These are phyloP conservation scores for Bruguiera hainesii DNA, from an alignment of 441 rosid species.

Conservation along the genomic window DNA sequence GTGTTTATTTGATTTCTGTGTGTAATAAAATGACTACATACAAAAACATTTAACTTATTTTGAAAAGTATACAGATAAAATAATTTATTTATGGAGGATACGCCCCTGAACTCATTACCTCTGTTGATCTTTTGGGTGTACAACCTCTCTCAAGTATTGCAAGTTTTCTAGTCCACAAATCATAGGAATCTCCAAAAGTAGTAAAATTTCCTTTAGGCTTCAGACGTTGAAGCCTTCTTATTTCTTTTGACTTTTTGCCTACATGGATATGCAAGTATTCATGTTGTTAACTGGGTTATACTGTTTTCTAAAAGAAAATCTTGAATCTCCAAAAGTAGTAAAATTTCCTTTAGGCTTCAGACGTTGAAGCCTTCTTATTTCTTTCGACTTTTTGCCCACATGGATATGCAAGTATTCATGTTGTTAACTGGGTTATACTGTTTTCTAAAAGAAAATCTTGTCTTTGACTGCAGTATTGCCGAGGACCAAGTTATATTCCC, in stretches of 20 bases:
- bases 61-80: too few species aligned
- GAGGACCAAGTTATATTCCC: conserved; percentile 84
- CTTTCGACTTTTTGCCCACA: conserved; percentile 1
- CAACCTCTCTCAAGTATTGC: too few species aligned
- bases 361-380: neutral
- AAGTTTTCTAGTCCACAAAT: neutral
- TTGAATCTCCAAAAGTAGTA: neutral
- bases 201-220: neutral
- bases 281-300: neutral
- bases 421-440: neutral
- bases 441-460: neutral
- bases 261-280: neutral
- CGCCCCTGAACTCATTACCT: too few species aligned
- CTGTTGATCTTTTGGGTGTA: too few species aligned
- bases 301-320: neutral
- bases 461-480: conserved; percentile 56
- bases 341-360: neutral
- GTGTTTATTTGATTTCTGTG: neutral
- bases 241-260: conserved; percentile 6
- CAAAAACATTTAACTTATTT: neutral
- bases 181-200: neutral
- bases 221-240: neutral
- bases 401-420: neutral
- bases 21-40: neutral
- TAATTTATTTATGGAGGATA: too few species aligned